Evolutionary conservation across 192 early-diverging fungal genomes (phyloP).

Genomic region (Phycomyces nitens): DNA sequence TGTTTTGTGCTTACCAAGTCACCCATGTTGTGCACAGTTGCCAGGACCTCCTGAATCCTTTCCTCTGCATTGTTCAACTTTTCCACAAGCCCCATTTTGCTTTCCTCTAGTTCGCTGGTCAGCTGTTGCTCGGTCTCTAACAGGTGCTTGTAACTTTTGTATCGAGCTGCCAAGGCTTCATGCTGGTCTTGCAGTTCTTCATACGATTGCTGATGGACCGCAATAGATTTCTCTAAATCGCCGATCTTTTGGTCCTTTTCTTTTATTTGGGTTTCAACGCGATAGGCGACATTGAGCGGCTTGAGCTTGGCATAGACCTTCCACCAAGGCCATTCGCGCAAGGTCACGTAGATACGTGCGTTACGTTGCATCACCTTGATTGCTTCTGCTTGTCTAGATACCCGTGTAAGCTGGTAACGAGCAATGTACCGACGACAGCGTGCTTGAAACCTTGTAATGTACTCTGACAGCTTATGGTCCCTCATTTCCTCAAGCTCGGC

Average conservation of each 20-base stretch:
- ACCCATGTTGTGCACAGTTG: background rate
- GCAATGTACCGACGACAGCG: constrained; percentile 82
- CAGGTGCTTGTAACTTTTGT: background rate
- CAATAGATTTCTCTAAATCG: constrained; percentile 6
- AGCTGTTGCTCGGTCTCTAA: background rate
- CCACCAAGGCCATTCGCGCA: constrained; percentile 94
- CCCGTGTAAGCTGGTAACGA: constrained; percentile 50
- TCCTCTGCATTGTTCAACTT: too few species aligned
- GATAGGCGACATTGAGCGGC: constrained; percentile 13
- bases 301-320: constrained; percentile 71
- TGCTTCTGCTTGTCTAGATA: constrained; percentile 67
- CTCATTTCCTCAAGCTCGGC: constrained; percentile 92
- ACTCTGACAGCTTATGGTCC: constrained; percentile 77
- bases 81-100: background rate
- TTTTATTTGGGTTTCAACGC: constrained; percentile 10
- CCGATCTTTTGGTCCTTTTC: constrained; percentile 11
- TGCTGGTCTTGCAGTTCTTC: constrained; percentile 4
- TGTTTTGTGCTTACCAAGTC: background rate
- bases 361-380: constrained; percentile 94
- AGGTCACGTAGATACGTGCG: constrained; percentile 84
- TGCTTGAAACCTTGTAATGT: constrained; percentile 85
- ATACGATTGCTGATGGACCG: constrained; percentile 2
- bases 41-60: too few species aligned
- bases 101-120: background rate
- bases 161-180: background rate